These are phyloP conservation scores for Syzygium oleosum DNA, from an alignment of 345 rosid species.

Conservation along the genomic window DNA sequence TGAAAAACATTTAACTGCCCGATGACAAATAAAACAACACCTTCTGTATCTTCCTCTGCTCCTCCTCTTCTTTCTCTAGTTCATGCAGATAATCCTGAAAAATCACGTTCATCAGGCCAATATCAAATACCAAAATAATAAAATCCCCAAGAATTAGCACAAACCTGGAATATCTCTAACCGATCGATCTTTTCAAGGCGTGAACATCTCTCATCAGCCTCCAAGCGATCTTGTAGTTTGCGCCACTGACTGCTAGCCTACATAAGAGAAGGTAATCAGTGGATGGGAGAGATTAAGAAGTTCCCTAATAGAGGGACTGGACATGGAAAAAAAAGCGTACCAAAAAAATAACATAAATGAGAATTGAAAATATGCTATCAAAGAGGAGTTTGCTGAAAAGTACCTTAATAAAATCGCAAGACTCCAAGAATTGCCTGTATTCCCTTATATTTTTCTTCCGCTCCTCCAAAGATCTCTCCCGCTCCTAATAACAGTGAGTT, in stretches of 20 bases:
- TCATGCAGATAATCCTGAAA: constrained; percentile 73
- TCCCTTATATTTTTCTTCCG: constrained; percentile 61
- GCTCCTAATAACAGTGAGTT: constrained; percentile 35
- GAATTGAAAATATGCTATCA: background rate
- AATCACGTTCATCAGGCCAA: background rate
- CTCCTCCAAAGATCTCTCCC: constrained; percentile 60
- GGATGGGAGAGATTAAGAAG: background rate
- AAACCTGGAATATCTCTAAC: constrained; percentile 87
- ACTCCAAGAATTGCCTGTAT: constrained; percentile 73
- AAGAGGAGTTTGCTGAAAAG: background rate
- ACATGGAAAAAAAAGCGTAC: background rate
- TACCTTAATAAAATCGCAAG: constrained; percentile 93
- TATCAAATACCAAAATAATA: constrained; percentile 11
- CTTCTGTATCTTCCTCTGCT: constrained; percentile 86
- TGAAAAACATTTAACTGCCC: background rate
- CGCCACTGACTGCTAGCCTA: constrained; percentile 97
- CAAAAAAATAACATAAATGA: background rate
- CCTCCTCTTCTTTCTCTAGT: constrained; percentile 89
- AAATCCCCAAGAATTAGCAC: background rate
- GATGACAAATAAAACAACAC: constrained; percentile 14
- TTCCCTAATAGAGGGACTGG: background rate
- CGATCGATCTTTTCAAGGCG: constrained; percentile 89
- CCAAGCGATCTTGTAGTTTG: constrained; percentile 90
- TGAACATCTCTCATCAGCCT: constrained; percentile 84
- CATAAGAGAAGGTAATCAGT: background rate